Evolutionary conservation across 177 flowering plant genomes (phyloP).

Genomic region (Vitis hybrid): DNA sequence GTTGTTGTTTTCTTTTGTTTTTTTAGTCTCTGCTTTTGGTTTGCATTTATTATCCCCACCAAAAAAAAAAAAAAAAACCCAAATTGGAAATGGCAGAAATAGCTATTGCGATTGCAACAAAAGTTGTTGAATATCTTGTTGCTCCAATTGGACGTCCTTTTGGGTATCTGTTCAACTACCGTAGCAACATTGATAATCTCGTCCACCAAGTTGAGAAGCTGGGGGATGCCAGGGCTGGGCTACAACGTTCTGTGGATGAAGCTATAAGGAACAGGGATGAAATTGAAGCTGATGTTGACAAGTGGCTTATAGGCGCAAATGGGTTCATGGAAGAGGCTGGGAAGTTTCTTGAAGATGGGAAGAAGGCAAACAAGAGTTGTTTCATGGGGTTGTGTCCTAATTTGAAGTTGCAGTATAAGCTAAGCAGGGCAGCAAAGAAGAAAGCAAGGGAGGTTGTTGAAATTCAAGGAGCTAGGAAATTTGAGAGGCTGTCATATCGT

Average conservation of each 20-base stretch:
- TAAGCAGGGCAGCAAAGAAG: neutral
- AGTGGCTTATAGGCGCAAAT: neutral
- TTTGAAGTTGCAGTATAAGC: neutral
- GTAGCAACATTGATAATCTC: too few species aligned
- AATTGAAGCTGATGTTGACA: neutral
- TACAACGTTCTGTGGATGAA: neutral
- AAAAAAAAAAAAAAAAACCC: neutral
- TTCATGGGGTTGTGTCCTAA: neutral
- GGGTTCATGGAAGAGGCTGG: neutral
- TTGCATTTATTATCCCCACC: neutral
- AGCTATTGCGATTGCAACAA: neutral
- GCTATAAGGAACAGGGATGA: neutral
- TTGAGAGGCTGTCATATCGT: neutral
- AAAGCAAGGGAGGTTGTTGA: neutral
- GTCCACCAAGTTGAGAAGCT: too few species aligned
- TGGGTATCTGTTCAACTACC: too few species aligned
- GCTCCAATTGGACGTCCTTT: neutral
- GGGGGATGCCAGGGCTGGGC: neutral
- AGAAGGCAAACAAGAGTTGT: neutral
- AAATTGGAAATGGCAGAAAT: neutral
- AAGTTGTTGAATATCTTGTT: neutral
- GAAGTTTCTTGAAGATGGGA: neutral
- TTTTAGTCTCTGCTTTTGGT: too few species aligned
- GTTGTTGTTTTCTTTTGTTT: too few species aligned
- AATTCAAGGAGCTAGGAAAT: neutral